These are phyloP conservation scores for Akanthomyces lecanii DNA, from an alignment of 2,329 filamentous ascomycete genomes.

Conservation along the genomic window DNA sequence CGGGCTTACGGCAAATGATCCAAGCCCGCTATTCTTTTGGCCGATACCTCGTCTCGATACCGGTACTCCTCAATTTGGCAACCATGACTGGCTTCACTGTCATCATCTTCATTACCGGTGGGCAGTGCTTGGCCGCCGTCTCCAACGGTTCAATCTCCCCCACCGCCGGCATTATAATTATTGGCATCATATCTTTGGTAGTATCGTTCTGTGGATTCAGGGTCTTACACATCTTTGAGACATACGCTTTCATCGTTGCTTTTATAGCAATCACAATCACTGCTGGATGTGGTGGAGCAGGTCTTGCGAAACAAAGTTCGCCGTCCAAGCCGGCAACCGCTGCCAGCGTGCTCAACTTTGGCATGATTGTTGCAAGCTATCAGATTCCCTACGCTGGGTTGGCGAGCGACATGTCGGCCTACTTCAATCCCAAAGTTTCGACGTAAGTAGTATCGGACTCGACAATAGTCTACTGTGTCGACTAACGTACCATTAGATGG, in stretches of 20 bases:
- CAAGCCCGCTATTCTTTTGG: slow-evolving; percentile 61
- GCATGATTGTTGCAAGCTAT: slow-evolving; percentile 58
- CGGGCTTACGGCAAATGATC: slow-evolving; percentile 62
- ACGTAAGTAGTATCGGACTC: slow-evolving; percentile 33
- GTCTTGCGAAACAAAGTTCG: slow-evolving; percentile 44
- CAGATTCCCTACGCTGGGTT: slow-evolving; percentile 59
- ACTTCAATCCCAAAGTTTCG: slow-evolving; percentile 53
- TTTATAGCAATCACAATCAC: slow-evolving; percentile 52
- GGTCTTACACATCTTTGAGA: slow-evolving; percentile 54
- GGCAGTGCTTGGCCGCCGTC: slow-evolving; percentile 54
- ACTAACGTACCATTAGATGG: slow-evolving; percentile 25
- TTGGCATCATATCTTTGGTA: slow-evolving; percentile 51
- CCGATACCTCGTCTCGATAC: slow-evolving; percentile 54
- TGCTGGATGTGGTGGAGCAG: slow-evolving; percentile 48
- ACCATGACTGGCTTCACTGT: slow-evolving; percentile 61
- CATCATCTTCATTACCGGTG: slow-evolving; percentile 57
- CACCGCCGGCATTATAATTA: slow-evolving; percentile 57
- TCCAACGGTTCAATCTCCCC: slow-evolving; percentile 45
- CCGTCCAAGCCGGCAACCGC: slow-evolving; percentile 40
- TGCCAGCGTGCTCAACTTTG: slow-evolving; percentile 49
- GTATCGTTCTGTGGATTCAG: slow-evolving; percentile 60
- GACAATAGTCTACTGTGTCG: not conserved
- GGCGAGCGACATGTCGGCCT: slow-evolving; percentile 58
- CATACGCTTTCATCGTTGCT: slow-evolving; percentile 53
- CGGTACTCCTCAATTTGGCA: slow-evolving; percentile 58